Base-by-base conservation (phyloP, 1,139 yeast genomes). In the Saccharomyces hybrid region DNA sequence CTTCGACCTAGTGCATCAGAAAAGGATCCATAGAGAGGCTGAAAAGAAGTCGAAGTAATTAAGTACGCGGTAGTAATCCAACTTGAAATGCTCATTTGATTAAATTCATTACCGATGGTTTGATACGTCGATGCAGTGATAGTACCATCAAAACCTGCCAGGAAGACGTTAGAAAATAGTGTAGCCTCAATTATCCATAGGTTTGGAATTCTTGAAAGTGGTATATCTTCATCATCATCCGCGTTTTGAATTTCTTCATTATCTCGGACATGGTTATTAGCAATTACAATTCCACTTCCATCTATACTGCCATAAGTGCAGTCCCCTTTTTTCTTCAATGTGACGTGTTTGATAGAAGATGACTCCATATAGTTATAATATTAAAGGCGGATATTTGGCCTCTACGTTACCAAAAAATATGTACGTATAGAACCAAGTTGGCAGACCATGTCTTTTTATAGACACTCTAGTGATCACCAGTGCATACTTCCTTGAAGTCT, bases 1-100 rank as follows among this genome's bases (percentile, higher is more conserved):
- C 81, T 83, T 63, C 95, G 76, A n/a, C 96, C 96, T 63, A 85
- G 85, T 42, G 87, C 84, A 63, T 88, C 96, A 7, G 90, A 83
- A 51, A 88, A 73, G 61, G 86, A 84, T 20, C 96, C 96, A 61
- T 83, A 87, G 11, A 88, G 71, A 0, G 96, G 96, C 69, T 82
- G 86, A 61, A 81, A 78, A 2, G 84, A 80, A 0, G 85, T 79
- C 48, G 79, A 77, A 5, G 85, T 75, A 13, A 82, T 72, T 49
- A 81, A 67, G 60, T 81, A 82, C 1, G 83, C 76, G 0, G 84
- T 79, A 5, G 84, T 84, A 28, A 81, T 78, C 84, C 84, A 82
- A 3, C 82, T 76, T 16, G 80, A 75, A 44, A 78, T 67, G 14
- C 78, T 75, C 42, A 80, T 72, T 30, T 78, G 81, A 48, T 79